Evolutionary conservation across 371 early-diverging fungal species (phyloP).

Genomic region (Syncephalis fuscata): DNA sequence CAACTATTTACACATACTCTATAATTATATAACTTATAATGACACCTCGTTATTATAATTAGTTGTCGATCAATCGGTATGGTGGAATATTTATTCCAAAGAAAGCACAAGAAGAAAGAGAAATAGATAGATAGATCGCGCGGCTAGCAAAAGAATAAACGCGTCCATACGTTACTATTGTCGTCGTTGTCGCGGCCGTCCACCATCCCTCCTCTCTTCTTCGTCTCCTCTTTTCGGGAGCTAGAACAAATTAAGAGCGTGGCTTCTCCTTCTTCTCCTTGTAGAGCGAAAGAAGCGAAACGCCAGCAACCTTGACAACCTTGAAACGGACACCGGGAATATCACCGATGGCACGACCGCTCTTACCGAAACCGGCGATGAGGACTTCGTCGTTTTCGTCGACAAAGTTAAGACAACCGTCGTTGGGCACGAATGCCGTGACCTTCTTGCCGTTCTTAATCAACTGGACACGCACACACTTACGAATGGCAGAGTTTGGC

Average conservation of each 20-base stretch:
- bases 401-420: constrained; percentile 98
- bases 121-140: too few species aligned
- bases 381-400: constrained; percentile 97
- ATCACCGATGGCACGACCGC: constrained; percentile 90
- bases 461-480: constrained; percentile 99
- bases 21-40: too few species aligned
- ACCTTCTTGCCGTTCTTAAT: constrained; percentile 99
- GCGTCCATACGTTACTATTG: too few species aligned
- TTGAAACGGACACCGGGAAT: constrained; percentile 99
- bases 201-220: too few species aligned
- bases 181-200: too few species aligned
- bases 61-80: too few species aligned
- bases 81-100: too few species aligned
- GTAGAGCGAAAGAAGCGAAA: constrained; percentile 96
- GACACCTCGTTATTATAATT: too few species aligned
- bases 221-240: too few species aligned
- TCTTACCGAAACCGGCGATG: constrained; percentile 94
- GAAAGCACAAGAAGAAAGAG: too few species aligned
- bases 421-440: constrained; percentile 99
- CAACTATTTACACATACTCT: too few species aligned
- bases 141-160: too few species aligned
- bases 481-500: constrained; percentile 99
- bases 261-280: constrained; percentile 99
- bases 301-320: constrained; percentile 99
- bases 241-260: constrained; percentile 54